Conservation (phyloP, 1,139 yeast species). For the Meyerozyma guilliermondii region DNA sequence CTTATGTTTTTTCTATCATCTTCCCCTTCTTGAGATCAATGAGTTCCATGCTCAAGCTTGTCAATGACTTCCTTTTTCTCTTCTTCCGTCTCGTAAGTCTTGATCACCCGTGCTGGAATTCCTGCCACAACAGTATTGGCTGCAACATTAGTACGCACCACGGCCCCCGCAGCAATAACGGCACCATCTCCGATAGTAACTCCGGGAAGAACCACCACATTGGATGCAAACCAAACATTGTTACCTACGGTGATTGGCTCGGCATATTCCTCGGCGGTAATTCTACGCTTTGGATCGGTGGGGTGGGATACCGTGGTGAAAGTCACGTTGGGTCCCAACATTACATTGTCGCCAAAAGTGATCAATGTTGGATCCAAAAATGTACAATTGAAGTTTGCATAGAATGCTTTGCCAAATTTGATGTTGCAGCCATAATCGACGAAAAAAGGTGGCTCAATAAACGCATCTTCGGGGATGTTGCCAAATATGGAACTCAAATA, state of each 20-base stretch:
- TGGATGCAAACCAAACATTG: conserved; percentile 64
- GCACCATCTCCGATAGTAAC: conserved; percentile 59
- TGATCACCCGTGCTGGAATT: conserved; percentile 51
- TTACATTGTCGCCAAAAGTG: conserved; percentile 54
- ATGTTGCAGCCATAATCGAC: conserved; percentile 59
- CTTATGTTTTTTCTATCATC: neutral
- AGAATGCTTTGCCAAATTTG: conserved; percentile 44
- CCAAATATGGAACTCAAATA: conserved; percentile 42
- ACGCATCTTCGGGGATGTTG: conserved; percentile 29
- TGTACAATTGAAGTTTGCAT: conserved; percentile 50
- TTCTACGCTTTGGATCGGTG: conserved; percentile 43
- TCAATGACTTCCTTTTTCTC: conserved; percentile 4
- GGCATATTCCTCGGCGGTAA: conserved; percentile 46
- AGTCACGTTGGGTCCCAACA: conserved; percentile 61
- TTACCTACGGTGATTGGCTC: conserved; percentile 54
- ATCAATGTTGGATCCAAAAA: conserved; percentile 59
- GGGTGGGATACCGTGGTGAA: conserved; percentile 65
- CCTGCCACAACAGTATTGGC: conserved; percentile 53
- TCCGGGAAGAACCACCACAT: conserved; percentile 54
- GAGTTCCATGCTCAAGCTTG: neutral
- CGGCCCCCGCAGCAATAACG: conserved; percentile 66
- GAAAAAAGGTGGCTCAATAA: conserved; percentile 49
- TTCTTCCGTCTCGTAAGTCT: conserved; percentile 11
- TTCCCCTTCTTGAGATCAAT: too few relatives aligned
- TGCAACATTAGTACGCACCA: conserved; percentile 54